Evolutionary conservation across 2,329 filamentous ascomycete species (phyloP).

Genomic region (Fonsecaea erecta): DNA sequence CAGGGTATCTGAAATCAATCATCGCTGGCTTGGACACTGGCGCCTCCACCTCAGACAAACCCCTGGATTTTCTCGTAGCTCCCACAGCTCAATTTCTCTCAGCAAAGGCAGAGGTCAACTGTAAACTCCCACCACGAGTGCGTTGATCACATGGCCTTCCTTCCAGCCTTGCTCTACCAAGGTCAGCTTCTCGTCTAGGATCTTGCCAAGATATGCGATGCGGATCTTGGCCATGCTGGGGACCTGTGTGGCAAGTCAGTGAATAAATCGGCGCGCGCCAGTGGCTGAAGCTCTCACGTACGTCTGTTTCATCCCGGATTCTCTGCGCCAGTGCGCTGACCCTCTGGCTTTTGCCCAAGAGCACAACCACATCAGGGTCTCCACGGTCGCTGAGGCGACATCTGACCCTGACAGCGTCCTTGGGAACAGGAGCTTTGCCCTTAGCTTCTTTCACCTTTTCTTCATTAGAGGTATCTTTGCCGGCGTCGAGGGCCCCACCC

Average conservation of each 20-base stretch:
- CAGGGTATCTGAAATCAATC: constrained; percentile 17
- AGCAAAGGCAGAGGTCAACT: constrained; percentile 14
- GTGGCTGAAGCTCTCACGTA: constrained; percentile 23
- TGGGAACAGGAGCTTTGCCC: constrained; percentile 60
- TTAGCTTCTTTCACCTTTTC: constrained; percentile 60
- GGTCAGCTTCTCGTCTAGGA: constrained; percentile 70
- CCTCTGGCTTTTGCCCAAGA: constrained; percentile 63
- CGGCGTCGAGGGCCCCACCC: constrained; percentile 30
- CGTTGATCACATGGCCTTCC: constrained; percentile 75
- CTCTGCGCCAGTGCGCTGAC: constrained; percentile 67
- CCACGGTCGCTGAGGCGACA: constrained; percentile 69
- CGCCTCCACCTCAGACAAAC: neutral
- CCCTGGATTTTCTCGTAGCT: neutral
- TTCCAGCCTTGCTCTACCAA: constrained; percentile 75
- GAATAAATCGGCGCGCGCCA: neutral
- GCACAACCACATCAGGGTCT: constrained; percentile 65
- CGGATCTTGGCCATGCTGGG: constrained; percentile 64
- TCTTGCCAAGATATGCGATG: constrained; percentile 79
- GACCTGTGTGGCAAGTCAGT: constrained; percentile 54
- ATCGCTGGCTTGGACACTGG: constrained; percentile 12
- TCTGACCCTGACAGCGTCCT: constrained; percentile 61
- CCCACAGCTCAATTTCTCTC: too few relatives aligned
- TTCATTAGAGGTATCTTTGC: constrained; percentile 35
- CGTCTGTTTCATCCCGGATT: constrained; percentile 60
- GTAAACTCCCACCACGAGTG: constrained; percentile 59